Conservation (phyloP, 2,329 filamentous ascomycete genomes). For the Fusarium anguioides region DNA sequence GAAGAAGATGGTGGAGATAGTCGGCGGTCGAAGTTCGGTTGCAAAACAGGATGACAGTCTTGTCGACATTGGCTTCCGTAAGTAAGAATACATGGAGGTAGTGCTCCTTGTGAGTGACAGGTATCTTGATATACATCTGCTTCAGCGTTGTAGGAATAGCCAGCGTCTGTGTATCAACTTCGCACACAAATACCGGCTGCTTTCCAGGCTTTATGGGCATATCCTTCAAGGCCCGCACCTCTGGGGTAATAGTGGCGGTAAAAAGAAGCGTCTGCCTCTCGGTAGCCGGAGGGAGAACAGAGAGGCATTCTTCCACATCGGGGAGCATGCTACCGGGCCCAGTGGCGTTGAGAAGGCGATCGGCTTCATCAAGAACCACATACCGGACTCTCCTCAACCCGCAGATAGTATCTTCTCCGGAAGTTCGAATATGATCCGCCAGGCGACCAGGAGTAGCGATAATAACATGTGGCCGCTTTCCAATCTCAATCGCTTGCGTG, state of each 20-base stretch:
- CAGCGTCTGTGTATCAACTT: constrained; percentile 80
- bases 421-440: constrained; percentile 92
- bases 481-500: constrained; percentile 84
- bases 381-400: constrained; percentile 83
- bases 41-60: constrained; percentile 91
- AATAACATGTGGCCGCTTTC: constrained; percentile 86
- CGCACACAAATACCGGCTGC: constrained; percentile 86
- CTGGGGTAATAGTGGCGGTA: constrained; percentile 93
- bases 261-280: constrained; percentile 94
- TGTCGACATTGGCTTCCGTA: constrained; percentile 78
- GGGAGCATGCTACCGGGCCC: constrained; percentile 89
- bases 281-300: constrained; percentile 78
- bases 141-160: constrained; percentile 83
- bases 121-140: constrained; percentile 88
- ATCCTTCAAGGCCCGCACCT: constrained; percentile 87
- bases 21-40: constrained; percentile 92
- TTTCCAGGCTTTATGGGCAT: constrained; percentile 76
- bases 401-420: constrained; percentile 88
- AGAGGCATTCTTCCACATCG: constrained; percentile 89
- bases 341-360: constrained; percentile 81
- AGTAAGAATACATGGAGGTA: constrained; percentile 91
- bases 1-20: constrained; percentile 87
- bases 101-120: constrained; percentile 92
- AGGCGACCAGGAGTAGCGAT: constrained; percentile 94
- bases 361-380: constrained; percentile 95